Conservation (phyloP, 306 rosid species). For the Glycine tomentella region DNA sequence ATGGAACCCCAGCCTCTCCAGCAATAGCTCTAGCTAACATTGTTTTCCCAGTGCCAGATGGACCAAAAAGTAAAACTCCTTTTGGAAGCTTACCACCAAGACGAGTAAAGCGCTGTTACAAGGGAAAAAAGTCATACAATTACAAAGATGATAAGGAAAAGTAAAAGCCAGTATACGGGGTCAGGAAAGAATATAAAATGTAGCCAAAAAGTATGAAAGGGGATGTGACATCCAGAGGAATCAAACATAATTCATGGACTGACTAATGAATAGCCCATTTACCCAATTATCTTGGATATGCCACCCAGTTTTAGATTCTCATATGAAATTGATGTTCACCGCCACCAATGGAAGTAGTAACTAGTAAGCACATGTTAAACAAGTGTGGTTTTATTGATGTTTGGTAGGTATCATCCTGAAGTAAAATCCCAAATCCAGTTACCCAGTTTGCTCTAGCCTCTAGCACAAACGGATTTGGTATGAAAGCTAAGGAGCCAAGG, state of each 20-base stretch:
- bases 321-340: background rate
- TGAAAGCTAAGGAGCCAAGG: conserved; percentile 5
- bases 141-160: conserved; percentile 17
- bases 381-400: background rate
- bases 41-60: conserved; percentile 98
- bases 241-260: background rate
- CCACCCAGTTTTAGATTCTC: conserved; percentile 4
- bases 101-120: conserved; percentile 90
- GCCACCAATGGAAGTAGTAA: background rate
- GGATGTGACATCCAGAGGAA: background rate
- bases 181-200: background rate
- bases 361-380: conserved; percentile 20
- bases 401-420: background rate
- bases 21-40: conserved; percentile 98
- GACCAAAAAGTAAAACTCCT: conserved; percentile 97
- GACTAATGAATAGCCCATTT: background rate
- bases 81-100: conserved; percentile 96
- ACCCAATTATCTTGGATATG: background rate
- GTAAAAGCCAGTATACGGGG: background rate
- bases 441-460: background rate
- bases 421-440: conserved; percentile 13
- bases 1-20: conserved; percentile 97
- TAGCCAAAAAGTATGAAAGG: background rate
- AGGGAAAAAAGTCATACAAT: conserved; percentile 39
- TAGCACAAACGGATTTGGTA: background rate